Base-by-base conservation (phyloP, 495 filamentous ascomycete genomes). In the Achaetomiella virescens region DNA sequence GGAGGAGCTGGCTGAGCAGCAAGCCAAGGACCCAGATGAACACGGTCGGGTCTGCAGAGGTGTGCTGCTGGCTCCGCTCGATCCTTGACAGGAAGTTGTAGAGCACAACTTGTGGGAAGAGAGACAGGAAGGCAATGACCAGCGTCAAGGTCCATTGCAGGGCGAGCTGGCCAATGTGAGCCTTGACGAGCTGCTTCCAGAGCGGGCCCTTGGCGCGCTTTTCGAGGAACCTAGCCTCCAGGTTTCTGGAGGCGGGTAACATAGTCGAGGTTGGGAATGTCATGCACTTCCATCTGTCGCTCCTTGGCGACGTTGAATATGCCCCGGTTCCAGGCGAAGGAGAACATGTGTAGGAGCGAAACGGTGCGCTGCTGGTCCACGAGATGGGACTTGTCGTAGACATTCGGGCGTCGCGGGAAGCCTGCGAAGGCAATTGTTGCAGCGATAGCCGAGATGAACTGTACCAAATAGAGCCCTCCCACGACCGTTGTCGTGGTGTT, bases 81-180 rank as follows among this genome's bases (percentile, higher is more conserved):
- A 89, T 72, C 5, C 54, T 59, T 72, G 60, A 74, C 29, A 89
- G 62, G 52, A 89, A 77, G 29, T 78, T 70, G 50, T 76, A 83
- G 41, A 86, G 68, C 0, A 82, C 79, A 2, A 84, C 65, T 56
- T 87, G 84, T 0, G 86, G 86, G 7, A 78, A 76, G 47, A 87
- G 84, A 31, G 75, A 73, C 14, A 81, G 58, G 18, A 81, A 61
- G 15, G 78, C 75, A 38, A 70, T 68, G 3, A 79, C n/a, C 0
- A 80, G 11, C 9, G 77, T 79, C 20, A 84, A 64, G 4, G 64
- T 14, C 35, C 70, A 73, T 58, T 86, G 83, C 11, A 75, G 53
- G 0, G 69, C 43, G 18, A 88, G 61, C 17, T 75, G 59, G 0
- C 59, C 55, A 45, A 66, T 69, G 58, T 86, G 74, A 5, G 69